These are phyloP conservation scores for Asterochloris sp. DNA, from an alignment of 139 green algal genomes.

Conservation along the genomic window DNA sequence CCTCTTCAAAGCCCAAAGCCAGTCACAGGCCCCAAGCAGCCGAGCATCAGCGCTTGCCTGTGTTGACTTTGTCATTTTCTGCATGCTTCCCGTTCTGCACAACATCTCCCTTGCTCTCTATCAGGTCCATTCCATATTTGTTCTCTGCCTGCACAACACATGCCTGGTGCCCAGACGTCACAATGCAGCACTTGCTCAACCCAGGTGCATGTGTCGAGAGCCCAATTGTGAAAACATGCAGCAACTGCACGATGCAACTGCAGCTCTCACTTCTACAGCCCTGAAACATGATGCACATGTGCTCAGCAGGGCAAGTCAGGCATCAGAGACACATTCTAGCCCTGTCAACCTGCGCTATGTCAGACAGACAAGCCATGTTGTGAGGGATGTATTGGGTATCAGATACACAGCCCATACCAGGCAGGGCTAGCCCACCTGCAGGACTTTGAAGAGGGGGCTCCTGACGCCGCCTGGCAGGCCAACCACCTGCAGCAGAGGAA, in stretches of 20 bases:
- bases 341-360: neutral
- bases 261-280: no score
- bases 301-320: neutral
- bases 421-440: constrained; percentile 37
- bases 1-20: neutral
- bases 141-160: constrained; percentile 54
- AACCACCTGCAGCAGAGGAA: constrained; percentile 21
- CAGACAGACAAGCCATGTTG: neutral
- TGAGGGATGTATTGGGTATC: neutral
- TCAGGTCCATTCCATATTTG: constrained; percentile 75
- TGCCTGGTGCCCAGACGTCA: no score
- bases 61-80: constrained; percentile 63
- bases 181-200: no score
- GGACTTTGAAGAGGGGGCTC: constrained; percentile 60
- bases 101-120: constrained; percentile 51
- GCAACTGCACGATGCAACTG: no score
- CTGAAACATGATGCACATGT: neutral
- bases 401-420: neutral
- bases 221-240: no score
- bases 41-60: constrained; percentile 17
- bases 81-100: constrained; percentile 6
- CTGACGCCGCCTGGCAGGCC: constrained; percentile 73
- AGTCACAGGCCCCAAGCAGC: neutral
- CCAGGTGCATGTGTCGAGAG: no score
- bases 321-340: neutral